Evolutionary conservation across 1,139 yeast species (phyloP), one percentile per base, ranked within the genome.

Genomic region (Scheffersomyces cryptocercus): DNA sequence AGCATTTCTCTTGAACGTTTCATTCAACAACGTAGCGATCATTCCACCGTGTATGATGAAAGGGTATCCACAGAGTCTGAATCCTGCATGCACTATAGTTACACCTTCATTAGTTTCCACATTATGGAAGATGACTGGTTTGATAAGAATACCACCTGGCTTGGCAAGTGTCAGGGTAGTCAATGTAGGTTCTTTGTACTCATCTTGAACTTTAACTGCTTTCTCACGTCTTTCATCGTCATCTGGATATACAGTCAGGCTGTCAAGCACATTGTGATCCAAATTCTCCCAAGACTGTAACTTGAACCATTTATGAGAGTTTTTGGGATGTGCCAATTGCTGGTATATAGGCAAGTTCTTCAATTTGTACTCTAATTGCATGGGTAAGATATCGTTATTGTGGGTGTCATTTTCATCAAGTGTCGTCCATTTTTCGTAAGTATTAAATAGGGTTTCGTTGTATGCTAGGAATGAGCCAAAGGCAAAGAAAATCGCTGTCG

Each of bases 41-140:
- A 91, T 81, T 0, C 98, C 98, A 3, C 98, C 98, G 59, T 91
- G 98, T 1, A 89, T 78, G 32, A 91, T 69, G 53, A 88, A 83
- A 1, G 97, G 97, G 59, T 85, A 90, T 2, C 98, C 98, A 38
- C 95, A 84, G 31, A 90, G 66, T 49, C 78, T 77, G 58, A 85
- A 81, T 0, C 98, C 98, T 40, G 86, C 75, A 61, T 89, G 96
- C 26, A 88, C 73, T 3, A 86, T 73, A 0, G 89, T 78, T 0
- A 87, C 76, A 0, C 85, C 76, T 47, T 88, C 85, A 45, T 79
- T 73, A 2, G 82, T 77, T 30, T 67, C 68, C 7, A 67, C 54
- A 51, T 87, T 82, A 50, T 82, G 80, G 58, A 86, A 90, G 13
- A 85, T 75, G 16, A 82, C 71, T 2, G 96, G 96, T 38, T 84